Base-by-base conservation (phyloP, 129 eudicot genomes). In the Centaurea solstitialis region DNA sequence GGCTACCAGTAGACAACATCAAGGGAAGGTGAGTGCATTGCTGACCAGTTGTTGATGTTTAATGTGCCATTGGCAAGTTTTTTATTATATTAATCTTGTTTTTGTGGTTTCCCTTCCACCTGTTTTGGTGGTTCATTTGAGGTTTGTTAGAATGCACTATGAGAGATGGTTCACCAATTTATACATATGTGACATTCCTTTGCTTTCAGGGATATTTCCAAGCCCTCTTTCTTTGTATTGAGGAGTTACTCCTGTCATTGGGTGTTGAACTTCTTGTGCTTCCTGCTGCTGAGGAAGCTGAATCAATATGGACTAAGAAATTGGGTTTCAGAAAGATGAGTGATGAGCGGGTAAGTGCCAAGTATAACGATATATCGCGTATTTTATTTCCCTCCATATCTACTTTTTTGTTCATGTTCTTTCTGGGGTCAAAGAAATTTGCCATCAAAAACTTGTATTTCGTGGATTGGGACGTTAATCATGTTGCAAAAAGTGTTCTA, bases 281-380 rank as follows among this genome's bases (percentile, higher is more conserved):
- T 75, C 98, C 98, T 84, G 98, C 98, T 76, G 97, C 98, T 77
- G 98, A 92, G 87, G 97, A 94, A 53, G 97, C 98, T 39, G 92
- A 94, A 84, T 84, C 94, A 5, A 92, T 94, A 74, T 94, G 98
- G 98, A 89, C 96, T 9, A 87, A 90, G 39, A 94, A 87, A 77
- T 82, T 94, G 79, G 97, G 98, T 72, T 94, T 94, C 84, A 89
- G 84, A 85, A 92, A 87, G 85, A 90, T 93, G 88, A 90, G 87
- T 57, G 83, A 90, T 35, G 97, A 89, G 30, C 90, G 89, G 82
- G 98, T 94, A 92, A 90, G 98, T 86, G 33, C 45, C 17, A 61
- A 23, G 21, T 17, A 35, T 80, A 39, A 71, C 53, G 59, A 61
- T 72, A 17, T 53, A 71, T 80, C 47, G 22, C 43, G 23, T 59